These are phyloP conservation scores for Pseudomassariella vexata DNA, from an alignment of 2,329 filamentous ascomycete genomes.

Conservation along the genomic window DNA sequence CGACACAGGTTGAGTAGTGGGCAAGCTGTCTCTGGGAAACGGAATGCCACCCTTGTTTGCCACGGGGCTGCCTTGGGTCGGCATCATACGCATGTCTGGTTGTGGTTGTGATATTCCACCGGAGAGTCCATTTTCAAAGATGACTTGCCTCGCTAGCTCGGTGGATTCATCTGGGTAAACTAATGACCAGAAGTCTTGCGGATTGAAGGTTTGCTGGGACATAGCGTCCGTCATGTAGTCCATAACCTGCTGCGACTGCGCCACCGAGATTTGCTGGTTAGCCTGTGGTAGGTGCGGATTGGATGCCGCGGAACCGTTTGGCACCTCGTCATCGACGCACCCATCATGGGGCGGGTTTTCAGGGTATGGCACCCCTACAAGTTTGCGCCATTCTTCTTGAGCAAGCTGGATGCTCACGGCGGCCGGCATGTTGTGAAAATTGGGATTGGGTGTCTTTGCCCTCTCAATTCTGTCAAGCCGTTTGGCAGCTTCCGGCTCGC, in stretches of 20 bases:
- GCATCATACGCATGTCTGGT: neutral
- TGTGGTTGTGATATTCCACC: neutral
- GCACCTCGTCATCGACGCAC: slow-evolving; percentile 7
- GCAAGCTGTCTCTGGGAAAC: slow-evolving; percentile 2
- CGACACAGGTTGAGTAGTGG: neutral
- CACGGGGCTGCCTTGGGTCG: slow-evolving; percentile 2
- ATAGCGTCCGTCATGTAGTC: slow-evolving; percentile 31
- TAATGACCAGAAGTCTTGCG: slow-evolving; percentile 27
- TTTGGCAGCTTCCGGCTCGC: slow-evolving; percentile 41
- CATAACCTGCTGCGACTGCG: slow-evolving; percentile 9
- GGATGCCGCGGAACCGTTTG: too few relatives aligned
- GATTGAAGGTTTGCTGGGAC: slow-evolving; percentile 27
- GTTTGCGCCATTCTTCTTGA: slow-evolving; percentile 45
- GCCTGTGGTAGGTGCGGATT: neutral
- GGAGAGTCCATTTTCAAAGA: slow-evolving; percentile 2
- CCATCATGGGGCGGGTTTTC: slow-evolving; percentile 16
- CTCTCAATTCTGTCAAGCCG: slow-evolving; percentile 44
- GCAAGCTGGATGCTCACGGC: slow-evolving; percentile 39
- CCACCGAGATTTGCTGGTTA: neutral
- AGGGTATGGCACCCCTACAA: slow-evolving; percentile 31
- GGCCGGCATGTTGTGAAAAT: slow-evolving; percentile 42
- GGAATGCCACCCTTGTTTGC: slow-evolving; percentile 3
- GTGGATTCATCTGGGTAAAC: slow-evolving; percentile 11
- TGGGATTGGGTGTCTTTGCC: slow-evolving; percentile 34
- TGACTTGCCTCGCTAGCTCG: slow-evolving; percentile 1